Evolutionary conservation across 371 early-diverging fungal species (phyloP), one percentile per base, ranked within the genome.

Genomic region (Lichtheimia corymbifera): DNA sequence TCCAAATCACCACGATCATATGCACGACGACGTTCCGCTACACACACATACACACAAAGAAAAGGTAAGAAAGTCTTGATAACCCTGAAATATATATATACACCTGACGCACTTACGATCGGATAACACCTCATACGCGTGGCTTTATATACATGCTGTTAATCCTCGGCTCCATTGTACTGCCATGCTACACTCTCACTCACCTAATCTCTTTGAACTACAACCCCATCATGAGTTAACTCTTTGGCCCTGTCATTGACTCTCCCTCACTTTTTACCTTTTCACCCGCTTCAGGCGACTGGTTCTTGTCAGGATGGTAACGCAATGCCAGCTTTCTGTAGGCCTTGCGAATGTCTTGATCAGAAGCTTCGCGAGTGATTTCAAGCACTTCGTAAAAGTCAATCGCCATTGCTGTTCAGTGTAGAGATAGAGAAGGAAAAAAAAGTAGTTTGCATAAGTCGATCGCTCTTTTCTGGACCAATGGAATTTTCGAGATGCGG

Each of bases 251-350:
- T 9, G n/a, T 41, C 42, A 4, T 12, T 15, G 22, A 22, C 45
- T 25, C 54, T 24, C 59, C n/a, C 47, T 28, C 41, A 41, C 56
- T 60, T 51, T 50, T 68, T 66, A 71, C 79, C 61, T 76, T 74
- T 66, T 79, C 83, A 7, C 69, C 74, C 27, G 81, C 80, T 25
- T 76, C 79, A 15, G 67, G 61, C 13, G 69, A 65, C 6, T 66
- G 42, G 51, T 84, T 82, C 54, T 82, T 84, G 60, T 84, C 85
- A n/a, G 85, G 85, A 65, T 84, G 85, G 66, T 81, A 84, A 49
- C 66, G 67, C n/a, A 83, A 52, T 40, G 77, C 77, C 15, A 76
- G 67, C 41, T 71, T 74, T 25, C 70, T 53, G 51, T 80, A 83
- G 5, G 83, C 75, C 55, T 75, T 77, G 51, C 71, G 75, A n/a